A percentile compares a stretch with the other conserved stretches of the same genome.
These are phyloP conservation scores for Pyracantha coccinea DNA, from an alignment of 331 rosid genomes.

Conservation along the genomic window DNA sequence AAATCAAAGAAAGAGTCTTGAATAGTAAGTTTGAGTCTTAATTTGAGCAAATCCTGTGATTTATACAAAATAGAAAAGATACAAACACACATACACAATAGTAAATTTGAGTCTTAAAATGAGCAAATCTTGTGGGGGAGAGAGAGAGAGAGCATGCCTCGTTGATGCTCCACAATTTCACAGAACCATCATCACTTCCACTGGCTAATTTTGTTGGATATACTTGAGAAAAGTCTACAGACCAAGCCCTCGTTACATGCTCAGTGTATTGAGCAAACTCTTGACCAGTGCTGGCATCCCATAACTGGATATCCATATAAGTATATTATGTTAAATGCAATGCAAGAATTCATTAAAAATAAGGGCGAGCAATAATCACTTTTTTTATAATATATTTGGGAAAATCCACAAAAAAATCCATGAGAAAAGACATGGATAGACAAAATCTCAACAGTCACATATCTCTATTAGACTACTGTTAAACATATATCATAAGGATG, in stretches of 20 bases:
- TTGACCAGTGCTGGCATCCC: slow-evolving; percentile 89
- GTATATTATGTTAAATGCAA: slow-evolving; percentile 8
- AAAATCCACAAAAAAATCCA: neutral
- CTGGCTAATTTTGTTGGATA: slow-evolving; percentile 82
- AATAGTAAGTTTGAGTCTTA: neutral
- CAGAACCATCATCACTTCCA: slow-evolving; percentile 78
- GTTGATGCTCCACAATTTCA: slow-evolving; percentile 61
- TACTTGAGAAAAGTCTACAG: slow-evolving; percentile 73
- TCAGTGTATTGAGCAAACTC: slow-evolving; percentile 57
- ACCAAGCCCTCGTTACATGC: slow-evolving; percentile 86
- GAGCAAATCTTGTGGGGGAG: neutral
- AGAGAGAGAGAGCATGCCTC: slow-evolving; percentile 48
- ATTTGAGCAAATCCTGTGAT: neutral
- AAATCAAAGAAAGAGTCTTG: neutral
- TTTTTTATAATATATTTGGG: neutral
- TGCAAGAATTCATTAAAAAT: neutral
- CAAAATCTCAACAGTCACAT: neutral
- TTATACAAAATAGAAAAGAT: neutral
- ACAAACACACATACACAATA: neutral
- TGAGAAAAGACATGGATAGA: neutral
- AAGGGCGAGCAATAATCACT: neutral
- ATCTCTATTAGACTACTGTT: neutral
- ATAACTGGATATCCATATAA: slow-evolving; percentile 47
- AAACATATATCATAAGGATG: neutral
- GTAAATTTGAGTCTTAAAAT: neutral